phyloP scores from a whole-genome alignment of 768 basidiomycete genomes.

The Lactarius deliciosus region DNA sequence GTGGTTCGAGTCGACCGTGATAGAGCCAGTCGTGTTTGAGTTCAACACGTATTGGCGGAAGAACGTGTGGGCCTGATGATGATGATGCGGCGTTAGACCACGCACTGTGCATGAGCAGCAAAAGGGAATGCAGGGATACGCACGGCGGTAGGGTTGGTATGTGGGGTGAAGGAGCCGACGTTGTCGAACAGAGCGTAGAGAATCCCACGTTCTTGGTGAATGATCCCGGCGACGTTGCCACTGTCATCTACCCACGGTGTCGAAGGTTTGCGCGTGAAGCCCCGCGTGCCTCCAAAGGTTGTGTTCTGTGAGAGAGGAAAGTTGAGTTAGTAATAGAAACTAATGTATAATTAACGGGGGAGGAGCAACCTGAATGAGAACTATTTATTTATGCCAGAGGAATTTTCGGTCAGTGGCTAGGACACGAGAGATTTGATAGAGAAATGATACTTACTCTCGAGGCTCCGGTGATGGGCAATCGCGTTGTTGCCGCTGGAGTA shows the following conservation, averaged over 20 bases:
- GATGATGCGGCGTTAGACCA: neutral
- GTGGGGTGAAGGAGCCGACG: constrained; percentile 44
- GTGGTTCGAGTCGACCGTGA: constrained; percentile 37
- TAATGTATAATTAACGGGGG: neutral
- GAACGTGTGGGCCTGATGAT: constrained; percentile 55
- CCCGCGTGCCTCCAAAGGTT: constrained; percentile 74
- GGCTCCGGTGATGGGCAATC: constrained; percentile 23
- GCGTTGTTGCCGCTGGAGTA: constrained; percentile 24
- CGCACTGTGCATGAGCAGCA: constrained; percentile 8
- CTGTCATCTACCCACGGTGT: constrained; percentile 66
- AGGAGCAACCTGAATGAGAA: constrained; percentile 19
- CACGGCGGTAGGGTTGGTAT: constrained; percentile 46
- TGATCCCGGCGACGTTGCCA: constrained; percentile 61
- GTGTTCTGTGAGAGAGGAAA: constrained; percentile 54
- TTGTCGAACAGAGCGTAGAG: constrained; percentile 41
- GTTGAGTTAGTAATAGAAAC: neutral
- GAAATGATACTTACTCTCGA: constrained; percentile 13
- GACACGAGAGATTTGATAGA: neutral
- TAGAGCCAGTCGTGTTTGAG: constrained; percentile 56
- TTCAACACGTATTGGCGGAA: constrained; percentile 68
- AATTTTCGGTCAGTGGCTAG: neutral
- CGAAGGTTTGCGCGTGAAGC: constrained; percentile 65
- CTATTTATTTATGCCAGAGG: neutral
- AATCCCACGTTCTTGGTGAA: constrained; percentile 72
- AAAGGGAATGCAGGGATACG: constrained; percentile 40